Base-by-base conservation (phyloP, 345 rosid genomes). In the Luvunga scandens region DNA sequence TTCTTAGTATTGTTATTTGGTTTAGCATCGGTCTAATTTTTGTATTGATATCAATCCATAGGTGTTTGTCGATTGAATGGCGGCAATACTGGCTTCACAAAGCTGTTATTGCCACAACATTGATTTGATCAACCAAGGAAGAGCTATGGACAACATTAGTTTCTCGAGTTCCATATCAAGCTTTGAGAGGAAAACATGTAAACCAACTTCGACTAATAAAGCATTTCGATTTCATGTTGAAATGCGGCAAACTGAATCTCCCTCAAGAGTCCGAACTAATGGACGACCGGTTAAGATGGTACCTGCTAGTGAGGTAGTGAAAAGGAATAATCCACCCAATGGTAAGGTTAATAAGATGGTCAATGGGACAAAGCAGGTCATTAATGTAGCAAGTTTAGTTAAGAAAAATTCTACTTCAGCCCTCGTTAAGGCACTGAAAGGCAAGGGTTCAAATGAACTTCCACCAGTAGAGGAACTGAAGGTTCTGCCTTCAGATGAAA, bases 401-500 rank as follows among this genome's bases (percentile, higher is more conserved):
- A 83, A 82, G 82, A 90, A 66, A 74, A 84, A 81, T 73, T 39
- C 87, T n/a, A 55, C 80, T 39, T 60, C 88, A 1, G 83, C 88
- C 66, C 75, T 87, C 24, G 85, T 90, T 53, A 88, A 83, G 82
- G 21, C 80, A 2, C 81, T 89, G 1, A 85, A 83, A 72, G 73
- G 53, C 66, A 86, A 78, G 73, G 84, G 64, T 28, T 72, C 85
- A 1, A 70, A 73, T 56, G 83, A 84, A 76, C 88, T 92, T 84
- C 95, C 98, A 42, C 92, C 89, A 0, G 38, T 86, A 45, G 97
- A 92, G 71, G 96, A 81, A 69, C 85, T 86, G 64, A 88, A 87
- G 69, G 90, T 88, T 87, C 88, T 95, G 76, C 95, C 95, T 70
- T 85, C 98, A 3, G 99, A 95, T 83, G 98, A 95, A 88, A 90